A percentile compares a stretch with the other conserved stretches of the same genome.
These are phyloP conservation scores for Mycena kentingensis DNA, from an alignment of 768 basidiomycete species.

Conservation along the genomic window DNA sequence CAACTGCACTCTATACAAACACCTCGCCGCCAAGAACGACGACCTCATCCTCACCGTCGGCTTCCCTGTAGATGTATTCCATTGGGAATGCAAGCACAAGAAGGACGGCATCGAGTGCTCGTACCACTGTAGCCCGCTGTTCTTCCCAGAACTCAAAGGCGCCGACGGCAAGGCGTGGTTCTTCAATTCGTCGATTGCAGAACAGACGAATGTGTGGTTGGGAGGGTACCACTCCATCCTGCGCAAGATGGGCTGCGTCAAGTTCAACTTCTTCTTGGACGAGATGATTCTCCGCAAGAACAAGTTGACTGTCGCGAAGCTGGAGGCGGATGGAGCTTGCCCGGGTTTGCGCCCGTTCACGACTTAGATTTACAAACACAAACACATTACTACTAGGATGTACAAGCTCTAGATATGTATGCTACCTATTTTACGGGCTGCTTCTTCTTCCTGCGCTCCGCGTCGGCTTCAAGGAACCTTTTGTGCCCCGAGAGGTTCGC, in stretches of 20 bases:
- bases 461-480: not conserved
- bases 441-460: not conserved
- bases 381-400: not conserved
- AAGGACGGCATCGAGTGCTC: slow-evolving; percentile 19
- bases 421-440: not conserved
- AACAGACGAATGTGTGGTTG: slow-evolving; percentile 37
- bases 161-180: slow-evolving; percentile 25
- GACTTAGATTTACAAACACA: not conserved
- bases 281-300: slow-evolving; percentile 5
- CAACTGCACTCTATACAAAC: slow-evolving; percentile 25
- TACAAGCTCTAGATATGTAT: not conserved
- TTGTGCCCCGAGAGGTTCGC: not conserved
- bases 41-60: slow-evolving; percentile 24
- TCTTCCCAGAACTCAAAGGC: slow-evolving; percentile 25
- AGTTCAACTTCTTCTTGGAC: slow-evolving; percentile 23
- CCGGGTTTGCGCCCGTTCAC: not conserved
- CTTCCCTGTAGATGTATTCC: slow-evolving; percentile 39
- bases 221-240: slow-evolving; percentile 28
- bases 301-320: not conserved
- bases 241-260: slow-evolving; percentile 24
- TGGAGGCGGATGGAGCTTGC: not conserved
- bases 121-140: slow-evolving; percentile 15
- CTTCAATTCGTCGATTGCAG: slow-evolving; percentile 35
- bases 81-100: slow-evolving; percentile 39
- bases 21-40: slow-evolving; percentile 19